These are phyloP conservation scores for Avena atlantica DNA, from an alignment of 176 grass and related monocot genomes.

Conservation along the genomic window DNA sequence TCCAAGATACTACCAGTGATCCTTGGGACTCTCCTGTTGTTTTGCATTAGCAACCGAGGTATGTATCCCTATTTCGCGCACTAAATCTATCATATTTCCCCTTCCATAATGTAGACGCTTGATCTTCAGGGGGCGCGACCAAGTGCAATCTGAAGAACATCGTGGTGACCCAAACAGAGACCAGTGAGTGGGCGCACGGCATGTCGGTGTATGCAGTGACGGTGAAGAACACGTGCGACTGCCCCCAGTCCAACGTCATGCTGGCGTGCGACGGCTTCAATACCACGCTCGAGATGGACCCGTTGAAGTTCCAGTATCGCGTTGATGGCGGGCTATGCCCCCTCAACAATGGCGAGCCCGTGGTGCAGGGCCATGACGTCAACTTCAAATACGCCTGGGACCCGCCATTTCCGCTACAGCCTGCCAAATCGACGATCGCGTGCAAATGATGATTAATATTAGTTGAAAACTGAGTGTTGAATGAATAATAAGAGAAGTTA, in stretches of 20 bases:
- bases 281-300: neutral
- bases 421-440: neutral
- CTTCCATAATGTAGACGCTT: no score
- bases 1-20: neutral
- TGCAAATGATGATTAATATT: neutral
- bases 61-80: neutral
- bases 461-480: neutral
- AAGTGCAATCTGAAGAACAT: neutral
- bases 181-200: neutral
- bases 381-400: neutral
- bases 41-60: neutral
- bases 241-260: neutral
- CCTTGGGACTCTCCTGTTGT: neutral
- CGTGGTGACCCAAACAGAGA: neutral
- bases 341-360: neutral
- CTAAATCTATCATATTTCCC: neutral
- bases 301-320: neutral
- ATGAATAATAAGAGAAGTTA: neutral
- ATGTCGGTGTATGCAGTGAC: neutral
- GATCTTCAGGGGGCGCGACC: neutral
- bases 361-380: neutral
- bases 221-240: neutral
- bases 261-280: neutral
- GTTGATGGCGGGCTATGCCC: neutral
- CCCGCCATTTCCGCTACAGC: neutral